phyloP scores from a whole-genome alignment of 257 asterid genomes.

The Solanum chmielewskii region DNA sequence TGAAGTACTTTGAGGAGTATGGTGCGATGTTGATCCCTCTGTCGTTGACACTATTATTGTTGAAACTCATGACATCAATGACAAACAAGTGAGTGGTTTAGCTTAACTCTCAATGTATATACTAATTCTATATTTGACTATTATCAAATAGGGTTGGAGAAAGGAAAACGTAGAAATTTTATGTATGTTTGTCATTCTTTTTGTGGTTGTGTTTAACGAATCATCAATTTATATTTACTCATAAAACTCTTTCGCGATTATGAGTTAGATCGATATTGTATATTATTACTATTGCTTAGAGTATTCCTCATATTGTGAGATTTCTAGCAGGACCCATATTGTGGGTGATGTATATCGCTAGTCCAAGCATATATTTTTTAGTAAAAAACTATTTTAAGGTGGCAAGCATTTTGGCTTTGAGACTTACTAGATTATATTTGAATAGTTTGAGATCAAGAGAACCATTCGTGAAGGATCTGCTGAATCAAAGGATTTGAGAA shows the following conservation, averaged over 20 bases:
- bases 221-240: not conserved
- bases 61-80: conserved; percentile 82
- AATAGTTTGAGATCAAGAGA: conserved; percentile 89
- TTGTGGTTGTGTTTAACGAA: not conserved
- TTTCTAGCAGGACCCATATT: not conserved
- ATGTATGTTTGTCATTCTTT: not conserved
- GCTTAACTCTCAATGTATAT: not conserved
- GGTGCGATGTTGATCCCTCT: conserved; percentile 78
- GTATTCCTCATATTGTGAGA: not conserved
- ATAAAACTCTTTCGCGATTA: not conserved
- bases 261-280: not conserved
- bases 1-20: conserved; percentile 85
- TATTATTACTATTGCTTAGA: not conserved
- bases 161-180: not conserved
- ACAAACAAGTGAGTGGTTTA: conserved; percentile 52
- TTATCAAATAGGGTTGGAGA: not conserved
- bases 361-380: not conserved
- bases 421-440: not conserved
- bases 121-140: not conserved
- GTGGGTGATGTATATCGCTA: not conserved
- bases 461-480: conserved; percentile 87
- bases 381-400: not conserved
- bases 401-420: not conserved
- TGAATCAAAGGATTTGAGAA: conserved; percentile 76
- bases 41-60: conserved; percentile 82